A percentile compares a stretch with the other conserved stretches of the same genome.
Conservation (phyloP, 345 rosid genomes). For the Moricandia arvensis region DNA sequence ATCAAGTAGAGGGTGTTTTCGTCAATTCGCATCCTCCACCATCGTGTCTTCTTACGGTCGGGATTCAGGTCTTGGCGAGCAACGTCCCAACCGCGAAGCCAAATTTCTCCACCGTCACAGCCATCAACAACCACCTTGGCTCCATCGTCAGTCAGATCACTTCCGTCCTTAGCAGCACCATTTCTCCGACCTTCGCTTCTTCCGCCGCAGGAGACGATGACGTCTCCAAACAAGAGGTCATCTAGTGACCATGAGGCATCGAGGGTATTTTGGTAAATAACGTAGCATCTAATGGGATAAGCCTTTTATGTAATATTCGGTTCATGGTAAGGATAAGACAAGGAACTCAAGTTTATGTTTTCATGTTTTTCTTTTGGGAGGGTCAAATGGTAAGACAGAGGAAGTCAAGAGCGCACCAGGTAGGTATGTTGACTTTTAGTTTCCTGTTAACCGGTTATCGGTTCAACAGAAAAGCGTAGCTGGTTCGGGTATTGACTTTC, state of each 20-base stretch:
- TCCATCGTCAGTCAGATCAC: slow-evolving; percentile 64
- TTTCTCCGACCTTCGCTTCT: too few species aligned
- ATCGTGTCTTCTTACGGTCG: slow-evolving; percentile 69
- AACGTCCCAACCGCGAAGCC: slow-evolving; percentile 68
- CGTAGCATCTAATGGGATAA: slow-evolving; percentile 23
- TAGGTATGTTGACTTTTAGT: background rate
- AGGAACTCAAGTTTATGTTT: background rate
- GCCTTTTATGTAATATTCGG: background rate
- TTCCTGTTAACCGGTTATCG: background rate
- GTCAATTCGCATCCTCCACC: slow-evolving; percentile 18
- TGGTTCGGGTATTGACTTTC: slow-evolving; percentile 98
- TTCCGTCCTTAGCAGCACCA: slow-evolving; percentile 45
- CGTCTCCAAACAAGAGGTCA: slow-evolving; percentile 28
- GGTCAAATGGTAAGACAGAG: slow-evolving; percentile 21
- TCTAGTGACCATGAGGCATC: background rate
- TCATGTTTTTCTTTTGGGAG: background rate
- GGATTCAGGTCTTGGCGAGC: slow-evolving; percentile 81
- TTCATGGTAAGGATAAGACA: slow-evolving; percentile 15
- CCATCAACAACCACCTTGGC: slow-evolving; percentile 70
- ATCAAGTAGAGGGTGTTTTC: slow-evolving; percentile 28
- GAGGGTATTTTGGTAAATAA: slow-evolving; percentile 34
- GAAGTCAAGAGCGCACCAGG: slow-evolving; percentile 98
- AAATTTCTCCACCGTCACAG: slow-evolving; percentile 59
- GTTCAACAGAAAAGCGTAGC: slow-evolving; percentile 33
- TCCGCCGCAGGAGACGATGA: background rate